These are phyloP conservation scores for Eimeria maxima DNA, from an alignment of 169 alveolate genomes.

Conservation along the genomic window DNA sequence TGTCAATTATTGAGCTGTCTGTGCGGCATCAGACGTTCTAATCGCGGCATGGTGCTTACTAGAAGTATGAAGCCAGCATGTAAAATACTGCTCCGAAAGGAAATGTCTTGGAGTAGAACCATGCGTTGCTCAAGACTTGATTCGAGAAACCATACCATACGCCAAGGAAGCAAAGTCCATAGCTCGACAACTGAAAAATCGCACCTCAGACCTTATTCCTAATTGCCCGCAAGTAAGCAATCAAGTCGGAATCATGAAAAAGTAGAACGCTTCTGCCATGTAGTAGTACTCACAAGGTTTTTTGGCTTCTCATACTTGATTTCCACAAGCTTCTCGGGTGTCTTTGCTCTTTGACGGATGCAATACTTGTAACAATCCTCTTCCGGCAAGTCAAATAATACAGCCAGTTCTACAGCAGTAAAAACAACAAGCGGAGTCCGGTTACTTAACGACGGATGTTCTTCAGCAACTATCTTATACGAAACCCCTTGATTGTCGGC, in stretches of 20 bases:
- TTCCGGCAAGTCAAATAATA: constrained; percentile 90
- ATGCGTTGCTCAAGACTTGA: constrained; percentile 92
- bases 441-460: background rate
- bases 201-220: background rate
- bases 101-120: constrained; percentile 93
- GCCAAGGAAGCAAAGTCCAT: constrained; percentile 92
- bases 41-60: constrained; percentile 84
- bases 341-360: constrained; percentile 90
- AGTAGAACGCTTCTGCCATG: background rate
- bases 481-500: background rate
- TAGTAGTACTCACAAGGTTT: constrained; percentile 84
- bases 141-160: constrained; percentile 92
- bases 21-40: background rate
- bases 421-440: background rate
- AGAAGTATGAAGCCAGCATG: constrained; percentile 93
- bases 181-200: constrained; percentile 87
- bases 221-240: background rate
- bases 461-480: background rate
- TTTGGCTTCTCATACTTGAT: constrained; percentile 88
- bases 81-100: constrained; percentile 94
- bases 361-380: constrained; percentile 93
- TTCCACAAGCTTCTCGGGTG: constrained; percentile 92
- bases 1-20: background rate
- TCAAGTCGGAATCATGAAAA: background rate
- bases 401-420: constrained; percentile 88